Base-by-base conservation (phyloP, 73 alveolate genomes). In the Paramecium biaurelia region DNA sequence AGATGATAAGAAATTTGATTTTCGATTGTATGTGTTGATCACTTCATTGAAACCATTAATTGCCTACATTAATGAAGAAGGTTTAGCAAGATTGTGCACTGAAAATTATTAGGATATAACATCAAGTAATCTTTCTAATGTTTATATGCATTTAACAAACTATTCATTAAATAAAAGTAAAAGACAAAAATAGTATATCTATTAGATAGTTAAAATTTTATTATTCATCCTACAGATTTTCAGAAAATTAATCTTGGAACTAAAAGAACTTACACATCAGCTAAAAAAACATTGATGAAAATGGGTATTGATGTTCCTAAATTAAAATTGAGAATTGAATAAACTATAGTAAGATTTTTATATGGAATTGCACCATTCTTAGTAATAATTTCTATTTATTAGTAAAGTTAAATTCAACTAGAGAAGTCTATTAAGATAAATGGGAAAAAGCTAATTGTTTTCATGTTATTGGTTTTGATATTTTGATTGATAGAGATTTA, bases 51-150 rank as follows among this genome's bases (percentile, higher is more conserved):
- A 96, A 45, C 99, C 99, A n/a, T 85, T 98, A 53, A 87, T 95
- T 70, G 99, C 98, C 2, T 99, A 94, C 86, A 86, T 99, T 24
- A 97, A 97, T 92, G 94, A 96, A 82, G 99, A 98, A 92, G 99
- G 99, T 6, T 94, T 98, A 85, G 99, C 99, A n/a, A 95, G 99
- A 42, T 95, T 98, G 76, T 95, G 99, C 79, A 95, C 98, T 43
- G 99, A 95, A 23, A 97, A 95, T 57, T 98, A 97, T 92, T 79
- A 88, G 45, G 92, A 93, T 24, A 97, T 99, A 0, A 87, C 76
- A 5, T 70, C 85, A 15, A 95, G 88, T 38, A 96, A 95, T 85
- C 92, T 95, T 82, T 92, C 93, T 58, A 92, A 94, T 57, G 92
- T 92, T 1, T 96, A 93, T 85, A 95, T 94, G 97, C 99, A 97